These are phyloP conservation scores for Fusarium udum DNA, from an alignment of 2,329 filamentous ascomycete species.

Conservation along the genomic window DNA sequence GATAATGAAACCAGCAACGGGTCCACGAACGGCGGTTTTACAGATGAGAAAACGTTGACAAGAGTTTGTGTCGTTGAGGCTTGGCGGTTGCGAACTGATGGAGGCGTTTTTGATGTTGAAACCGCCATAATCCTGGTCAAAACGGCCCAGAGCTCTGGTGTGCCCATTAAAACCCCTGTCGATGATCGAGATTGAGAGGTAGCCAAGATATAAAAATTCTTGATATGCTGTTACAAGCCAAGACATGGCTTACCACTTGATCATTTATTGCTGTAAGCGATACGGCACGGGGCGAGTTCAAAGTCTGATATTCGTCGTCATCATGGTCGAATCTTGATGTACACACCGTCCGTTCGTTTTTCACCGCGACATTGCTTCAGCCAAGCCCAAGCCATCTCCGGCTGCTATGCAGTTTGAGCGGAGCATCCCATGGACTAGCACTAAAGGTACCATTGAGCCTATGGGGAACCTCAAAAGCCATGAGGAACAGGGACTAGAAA, in stretches of 20 bases:
- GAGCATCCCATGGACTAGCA: slow-evolving; percentile 3
- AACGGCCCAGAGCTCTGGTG: slow-evolving; percentile 11
- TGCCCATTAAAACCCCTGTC: slow-evolving; percentile 20
- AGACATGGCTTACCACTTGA: slow-evolving; percentile 5
- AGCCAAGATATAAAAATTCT: not conserved
- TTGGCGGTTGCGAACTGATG: slow-evolving; percentile 11
- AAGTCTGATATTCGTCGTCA: slow-evolving; percentile 14
- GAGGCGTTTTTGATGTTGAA: slow-evolving; percentile 4
- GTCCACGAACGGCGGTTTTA: not conserved
- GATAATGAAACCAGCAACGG: not conserved
- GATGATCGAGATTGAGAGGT: slow-evolving; percentile 13
- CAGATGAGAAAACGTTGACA: not conserved
- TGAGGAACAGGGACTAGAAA: slow-evolving; percentile 22
- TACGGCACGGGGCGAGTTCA: not conserved
- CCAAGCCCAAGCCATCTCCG: slow-evolving; percentile 17
- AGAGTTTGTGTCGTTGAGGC: not conserved
- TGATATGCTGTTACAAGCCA: not conserved
- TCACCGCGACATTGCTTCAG: slow-evolving; percentile 5
- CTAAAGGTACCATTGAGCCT: slow-evolving; percentile 9
- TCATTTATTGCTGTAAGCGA: not conserved
- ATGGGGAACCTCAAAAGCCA: slow-evolving; percentile 9
- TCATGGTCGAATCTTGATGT: slow-evolving; percentile 1
- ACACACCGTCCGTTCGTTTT: slow-evolving; percentile 13
- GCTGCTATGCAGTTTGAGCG: slow-evolving; percentile 2
- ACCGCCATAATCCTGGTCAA: not conserved